Conservation (phyloP, 805 yeast genomes). For the Blastobotrys parvus region DNA sequence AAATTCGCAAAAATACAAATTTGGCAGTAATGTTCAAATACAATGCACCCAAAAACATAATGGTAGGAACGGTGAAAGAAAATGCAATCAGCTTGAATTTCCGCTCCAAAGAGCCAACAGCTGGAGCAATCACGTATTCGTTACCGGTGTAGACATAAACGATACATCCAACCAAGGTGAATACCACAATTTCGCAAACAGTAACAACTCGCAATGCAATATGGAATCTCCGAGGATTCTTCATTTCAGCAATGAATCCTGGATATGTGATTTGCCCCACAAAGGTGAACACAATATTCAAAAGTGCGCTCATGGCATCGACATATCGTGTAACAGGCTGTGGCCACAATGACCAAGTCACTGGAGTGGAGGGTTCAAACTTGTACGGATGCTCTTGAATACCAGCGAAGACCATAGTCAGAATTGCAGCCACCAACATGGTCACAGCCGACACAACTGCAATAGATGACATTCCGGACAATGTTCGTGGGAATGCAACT, state of each 20-base stretch:
- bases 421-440: constrained; percentile 47
- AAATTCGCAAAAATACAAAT: constrained; percentile 41
- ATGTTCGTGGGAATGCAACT: constrained; percentile 50
- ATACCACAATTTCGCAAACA: constrained; percentile 39
- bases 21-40: constrained; percentile 49
- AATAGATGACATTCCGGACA: constrained; percentile 42
- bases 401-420: constrained; percentile 47
- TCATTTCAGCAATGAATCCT: constrained; percentile 54
- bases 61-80: constrained; percentile 54
- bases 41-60: constrained; percentile 46
- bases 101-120: constrained; percentile 44
- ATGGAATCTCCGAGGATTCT: constrained; percentile 46
- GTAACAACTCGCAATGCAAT: constrained; percentile 50
- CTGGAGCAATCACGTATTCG: constrained; percentile 48
- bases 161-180: constrained; percentile 48
- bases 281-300: constrained; percentile 54
- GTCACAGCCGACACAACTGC: constrained; percentile 49
- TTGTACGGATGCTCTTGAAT: constrained; percentile 41
- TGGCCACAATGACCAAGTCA: constrained; percentile 43
- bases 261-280: constrained; percentile 60
- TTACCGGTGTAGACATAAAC: constrained; percentile 50
- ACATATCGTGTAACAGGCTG: constrained; percentile 45
- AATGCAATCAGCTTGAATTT: constrained; percentile 46
- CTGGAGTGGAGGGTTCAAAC: constrained; percentile 32
- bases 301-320: constrained; percentile 44